Evolutionary conservation across 2,329 filamentous ascomycete species (phyloP).

Genomic region (Fusarium phyllophilum): DNA sequence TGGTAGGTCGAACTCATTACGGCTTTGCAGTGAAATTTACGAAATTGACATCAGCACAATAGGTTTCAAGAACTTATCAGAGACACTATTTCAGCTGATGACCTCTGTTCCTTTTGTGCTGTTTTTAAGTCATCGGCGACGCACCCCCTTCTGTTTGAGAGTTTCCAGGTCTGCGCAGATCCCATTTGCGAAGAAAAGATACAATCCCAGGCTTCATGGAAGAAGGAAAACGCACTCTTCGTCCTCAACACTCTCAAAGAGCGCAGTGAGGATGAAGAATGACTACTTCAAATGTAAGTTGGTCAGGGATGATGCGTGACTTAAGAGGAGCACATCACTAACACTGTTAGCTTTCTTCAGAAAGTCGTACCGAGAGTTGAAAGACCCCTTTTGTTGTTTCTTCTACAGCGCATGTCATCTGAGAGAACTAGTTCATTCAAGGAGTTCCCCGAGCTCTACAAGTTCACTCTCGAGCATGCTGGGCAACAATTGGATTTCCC

Average conservation of each 20-base stretch:
- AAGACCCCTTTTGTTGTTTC: background rate
- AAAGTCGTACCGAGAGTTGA: background rate
- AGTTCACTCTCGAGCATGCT: background rate
- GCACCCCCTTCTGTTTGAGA: background rate
- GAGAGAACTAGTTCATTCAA: background rate
- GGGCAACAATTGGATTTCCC: background rate
- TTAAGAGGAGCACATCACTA: background rate
- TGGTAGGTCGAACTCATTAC: background rate
- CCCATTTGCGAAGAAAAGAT: constrained; percentile 2
- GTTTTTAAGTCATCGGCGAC: background rate
- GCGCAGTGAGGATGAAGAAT: background rate
- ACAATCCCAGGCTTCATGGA: background rate
- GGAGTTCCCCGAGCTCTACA: background rate
- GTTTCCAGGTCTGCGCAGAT: constrained; percentile 7
- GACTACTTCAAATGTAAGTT: background rate
- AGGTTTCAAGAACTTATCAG: background rate
- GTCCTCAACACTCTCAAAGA: no score
- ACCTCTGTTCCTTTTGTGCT: background rate
- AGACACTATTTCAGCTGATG: background rate
- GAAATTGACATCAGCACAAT: background rate
- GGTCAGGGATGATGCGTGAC: background rate
- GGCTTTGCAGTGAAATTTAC: background rate
- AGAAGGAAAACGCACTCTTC: no score
- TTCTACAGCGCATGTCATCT: background rate
- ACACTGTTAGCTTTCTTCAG: constrained; percentile 1